Base-by-base conservation (phyloP, 257 asterid species). In the Ehretia macrophylla region DNA sequence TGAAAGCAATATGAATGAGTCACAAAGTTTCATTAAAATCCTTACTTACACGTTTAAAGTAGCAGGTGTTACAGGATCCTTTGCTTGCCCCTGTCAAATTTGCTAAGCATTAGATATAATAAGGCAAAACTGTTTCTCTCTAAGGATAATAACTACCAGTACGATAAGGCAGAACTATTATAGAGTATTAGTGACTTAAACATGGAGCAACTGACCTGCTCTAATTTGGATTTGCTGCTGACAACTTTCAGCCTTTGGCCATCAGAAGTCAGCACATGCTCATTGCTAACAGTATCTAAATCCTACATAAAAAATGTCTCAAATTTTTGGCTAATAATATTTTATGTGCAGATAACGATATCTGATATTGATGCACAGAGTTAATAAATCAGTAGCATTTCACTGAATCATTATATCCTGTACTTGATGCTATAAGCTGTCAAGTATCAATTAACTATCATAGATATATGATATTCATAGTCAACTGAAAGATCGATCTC, bases 61-160 rank as follows among this genome's bases (percentile, higher is more conserved):
- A 59, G 16, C 17, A 42, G 62, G 61, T 16, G 44, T 46, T 39
- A 0, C 20, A 23, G 10, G 42, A 44, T 55, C 48, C 51, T 32
- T 14, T 55, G 69, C 13, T 12, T 55, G 38, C 4, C 54, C 69
- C 62, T 55, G 49, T 52, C 35, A 44, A 64, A 27, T 55, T 55
- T 44, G 50, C 18, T 9, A 52, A 48, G 12, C n/a, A n/a, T n/a
- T n/a, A n/a, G n/a, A n/a, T 42, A 42, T 13, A n/a, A 64, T 11
- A 11, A 63, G n/a, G 21, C 32, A 22, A 38, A 8, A 51, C n/a
- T n/a, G n/a, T 38, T 42, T 18, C 20, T 8, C 18, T 11, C 27
- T 5, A 52, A 52, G 47, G 16, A 42, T 42, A 42, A 27, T 27
- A 27, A 27, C 4, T 27, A 27, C 35, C 6, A 27, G 35, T 27